A percentile compares a stretch with the other conserved stretches of the same genome.
Evolutionary conservation across 1,139 yeast species (phyloP).

Genomic region (Kazachstania sp.): DNA sequence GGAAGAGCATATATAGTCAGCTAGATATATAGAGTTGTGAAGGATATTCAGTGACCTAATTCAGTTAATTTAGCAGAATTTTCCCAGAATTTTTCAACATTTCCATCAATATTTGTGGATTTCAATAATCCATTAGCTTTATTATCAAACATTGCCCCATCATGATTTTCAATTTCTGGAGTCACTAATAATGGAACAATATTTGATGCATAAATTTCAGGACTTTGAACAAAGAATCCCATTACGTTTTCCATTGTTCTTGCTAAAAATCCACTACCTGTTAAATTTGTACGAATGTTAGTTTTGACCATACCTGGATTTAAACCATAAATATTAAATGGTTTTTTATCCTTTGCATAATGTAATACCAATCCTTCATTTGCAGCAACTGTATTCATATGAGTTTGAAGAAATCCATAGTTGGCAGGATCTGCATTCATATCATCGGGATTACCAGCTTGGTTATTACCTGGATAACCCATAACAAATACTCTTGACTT

Average conservation of each 20-base stretch:
- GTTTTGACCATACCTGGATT: slow-evolving; percentile 35
- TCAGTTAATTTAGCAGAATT: slow-evolving; percentile 17
- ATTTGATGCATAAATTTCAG: slow-evolving; percentile 30
- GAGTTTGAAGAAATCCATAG: slow-evolving; percentile 27
- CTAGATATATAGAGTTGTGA: too few species aligned
- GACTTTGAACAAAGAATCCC: slow-evolving; percentile 28
- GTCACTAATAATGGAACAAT: slow-evolving; percentile 30
- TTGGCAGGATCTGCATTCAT: slow-evolving; percentile 29
- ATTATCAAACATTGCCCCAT: slow-evolving; percentile 29
- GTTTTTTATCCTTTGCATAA: slow-evolving; percentile 12
- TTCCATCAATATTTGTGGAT: slow-evolving; percentile 26
- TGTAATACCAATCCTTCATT: slow-evolving; percentile 33
- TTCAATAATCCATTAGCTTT: slow-evolving; percentile 24
- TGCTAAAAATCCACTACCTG: slow-evolving; percentile 27
- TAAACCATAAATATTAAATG: slow-evolving; percentile 29
- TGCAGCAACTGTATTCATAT: slow-evolving; percentile 36
- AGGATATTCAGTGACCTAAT: slow-evolving; percentile 4
- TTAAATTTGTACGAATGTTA: slow-evolving; percentile 28
- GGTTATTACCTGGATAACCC: slow-evolving; percentile 34
- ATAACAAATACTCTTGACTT: slow-evolving; percentile 32
- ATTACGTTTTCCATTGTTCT: slow-evolving; percentile 23
- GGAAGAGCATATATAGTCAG: background rate
- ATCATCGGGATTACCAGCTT: slow-evolving; percentile 30
- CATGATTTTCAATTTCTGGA: slow-evolving; percentile 24
- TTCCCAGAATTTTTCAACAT: slow-evolving; percentile 22